Conservation (phyloP, 768 basidiomycete species). For the Mycena metata region DNA sequence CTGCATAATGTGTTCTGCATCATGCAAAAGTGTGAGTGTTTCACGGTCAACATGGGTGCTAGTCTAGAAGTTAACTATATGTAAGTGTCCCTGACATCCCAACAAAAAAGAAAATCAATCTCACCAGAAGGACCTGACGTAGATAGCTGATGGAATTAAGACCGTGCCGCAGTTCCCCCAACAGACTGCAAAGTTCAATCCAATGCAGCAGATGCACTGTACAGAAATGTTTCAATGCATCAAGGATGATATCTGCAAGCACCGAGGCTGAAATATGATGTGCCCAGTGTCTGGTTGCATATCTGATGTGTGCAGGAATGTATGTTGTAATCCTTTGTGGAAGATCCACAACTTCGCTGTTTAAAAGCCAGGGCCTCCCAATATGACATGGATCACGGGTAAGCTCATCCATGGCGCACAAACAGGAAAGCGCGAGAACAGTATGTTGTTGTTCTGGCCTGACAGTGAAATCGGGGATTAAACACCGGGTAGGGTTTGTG, state of each 20-base stretch:
- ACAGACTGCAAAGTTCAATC: constrained; percentile 38
- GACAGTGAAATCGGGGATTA: constrained; percentile 23
- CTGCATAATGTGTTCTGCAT: constrained; percentile 25
- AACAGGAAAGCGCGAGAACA: constrained; percentile 18
- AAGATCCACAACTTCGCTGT: constrained; percentile 24
- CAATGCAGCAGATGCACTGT: constrained; percentile 38
- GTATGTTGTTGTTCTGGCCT: constrained; percentile 20
- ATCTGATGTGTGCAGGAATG: constrained; percentile 36
- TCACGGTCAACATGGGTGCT: background rate
- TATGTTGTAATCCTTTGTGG: constrained; percentile 2
- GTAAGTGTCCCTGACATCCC: no score
- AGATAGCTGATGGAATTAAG: constrained; percentile 1
- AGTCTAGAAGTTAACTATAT: background rate
- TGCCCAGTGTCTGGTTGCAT: constrained; percentile 42
- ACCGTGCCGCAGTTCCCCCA: constrained; percentile 17
- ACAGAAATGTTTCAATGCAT: constrained; percentile 31
- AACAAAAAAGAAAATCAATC: background rate
- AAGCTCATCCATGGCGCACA: constrained; percentile 4
- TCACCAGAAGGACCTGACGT: background rate
- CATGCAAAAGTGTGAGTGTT: constrained; percentile 11
- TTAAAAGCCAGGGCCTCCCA: constrained; percentile 9
- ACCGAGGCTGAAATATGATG: constrained; percentile 27
- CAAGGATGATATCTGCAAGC: constrained; percentile 17
- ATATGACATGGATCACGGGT: constrained; percentile 27
- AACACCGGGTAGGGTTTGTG: constrained; percentile 26